Conservation (phyloP, 768 basidiomycete genomes). For the Boletus sensibilis region DNA sequence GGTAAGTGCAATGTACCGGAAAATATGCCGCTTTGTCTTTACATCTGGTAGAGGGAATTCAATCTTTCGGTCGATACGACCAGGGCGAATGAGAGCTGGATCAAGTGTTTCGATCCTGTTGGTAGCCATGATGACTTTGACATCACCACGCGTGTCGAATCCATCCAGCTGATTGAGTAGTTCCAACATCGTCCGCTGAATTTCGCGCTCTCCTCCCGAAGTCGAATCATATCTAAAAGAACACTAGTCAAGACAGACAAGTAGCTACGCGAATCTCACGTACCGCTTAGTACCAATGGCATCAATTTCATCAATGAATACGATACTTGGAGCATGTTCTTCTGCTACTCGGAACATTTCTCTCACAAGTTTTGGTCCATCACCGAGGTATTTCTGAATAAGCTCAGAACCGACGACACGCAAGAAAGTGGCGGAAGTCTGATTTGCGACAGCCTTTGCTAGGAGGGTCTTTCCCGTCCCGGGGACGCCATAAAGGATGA, state of each 20-base stretch:
- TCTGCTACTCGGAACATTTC: slow-evolving; percentile 97
- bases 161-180: slow-evolving; percentile 97
- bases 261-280: slow-evolving; percentile 18
- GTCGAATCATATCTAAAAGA: slow-evolving; percentile 87
- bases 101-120: slow-evolving; percentile 97
- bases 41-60: slow-evolving; percentile 97
- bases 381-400: slow-evolving; percentile 99
- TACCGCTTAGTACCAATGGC: slow-evolving; percentile 97
- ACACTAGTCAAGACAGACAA: slow-evolving; percentile 3
- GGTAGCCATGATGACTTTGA: slow-evolving; percentile 99
- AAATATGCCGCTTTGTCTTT: slow-evolving; percentile 99
- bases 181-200: slow-evolving; percentile 99
- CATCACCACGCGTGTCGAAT: slow-evolving; percentile 99
- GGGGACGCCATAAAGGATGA: slow-evolving; percentile 97
- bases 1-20: slow-evolving; percentile 54
- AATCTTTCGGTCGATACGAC: slow-evolving; percentile 98
- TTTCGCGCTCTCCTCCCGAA: slow-evolving; percentile 98
- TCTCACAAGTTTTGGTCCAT: slow-evolving; percentile 96
- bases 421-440: slow-evolving; percentile 96
- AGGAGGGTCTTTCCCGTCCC: slow-evolving; percentile 98
- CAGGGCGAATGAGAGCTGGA: slow-evolving; percentile 96
- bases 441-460: slow-evolving; percentile 96
- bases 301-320: slow-evolving; percentile 99
- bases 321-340: slow-evolving; percentile 97
- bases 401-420: slow-evolving; percentile 97